These are phyloP conservation scores for Acarospora socialis DNA, from an alignment of 2,329 filamentous ascomycete genomes.

Conservation along the genomic window DNA sequence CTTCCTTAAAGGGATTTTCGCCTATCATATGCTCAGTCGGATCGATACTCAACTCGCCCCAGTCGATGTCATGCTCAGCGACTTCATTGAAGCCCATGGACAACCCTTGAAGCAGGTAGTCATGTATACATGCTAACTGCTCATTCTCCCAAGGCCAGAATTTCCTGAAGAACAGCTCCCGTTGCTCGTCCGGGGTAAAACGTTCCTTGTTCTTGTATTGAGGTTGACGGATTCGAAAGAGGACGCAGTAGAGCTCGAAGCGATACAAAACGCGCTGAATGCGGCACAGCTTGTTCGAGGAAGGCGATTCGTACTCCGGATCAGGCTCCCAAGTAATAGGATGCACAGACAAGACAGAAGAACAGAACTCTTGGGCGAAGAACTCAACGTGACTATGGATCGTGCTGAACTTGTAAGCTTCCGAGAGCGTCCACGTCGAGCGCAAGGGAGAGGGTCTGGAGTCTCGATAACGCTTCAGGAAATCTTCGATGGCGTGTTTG, in stretches of 20 bases:
- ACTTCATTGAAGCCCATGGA: slow-evolving; percentile 5
- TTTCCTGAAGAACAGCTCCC: slow-evolving; percentile 8
- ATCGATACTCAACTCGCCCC: not conserved
- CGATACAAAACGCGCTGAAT: slow-evolving; percentile 12
- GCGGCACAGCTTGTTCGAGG: slow-evolving; percentile 5
- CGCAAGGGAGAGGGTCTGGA: no score
- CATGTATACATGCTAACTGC: slow-evolving; percentile 14
- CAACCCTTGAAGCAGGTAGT: slow-evolving; percentile 11
- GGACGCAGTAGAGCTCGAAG: slow-evolving; percentile 14
- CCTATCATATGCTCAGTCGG: no score
- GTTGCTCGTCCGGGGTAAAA: slow-evolving; percentile 3
- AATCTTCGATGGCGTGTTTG: no score
- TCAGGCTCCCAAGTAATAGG: not conserved
- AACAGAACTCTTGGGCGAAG: slow-evolving; percentile 11
- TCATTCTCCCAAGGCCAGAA: slow-evolving; percentile 16
- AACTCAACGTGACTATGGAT: slow-evolving; percentile 8
- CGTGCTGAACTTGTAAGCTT: slow-evolving; percentile 4
- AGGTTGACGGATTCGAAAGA: slow-evolving; percentile 8
- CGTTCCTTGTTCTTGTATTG: not conserved
- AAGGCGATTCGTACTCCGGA: not conserved
- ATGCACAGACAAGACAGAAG: slow-evolving; percentile 1
- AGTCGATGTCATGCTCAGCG: slow-evolving; percentile 4
- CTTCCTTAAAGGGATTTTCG: slow-evolving; percentile 2
- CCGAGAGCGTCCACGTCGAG: slow-evolving; percentile 9
- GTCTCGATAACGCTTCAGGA: no score